A percentile compares a stretch with the other conserved stretches of the same genome.
Evolutionary conservation across 2,329 filamentous ascomycete species (phyloP).

Genomic region (Aspergillus latus): DNA sequence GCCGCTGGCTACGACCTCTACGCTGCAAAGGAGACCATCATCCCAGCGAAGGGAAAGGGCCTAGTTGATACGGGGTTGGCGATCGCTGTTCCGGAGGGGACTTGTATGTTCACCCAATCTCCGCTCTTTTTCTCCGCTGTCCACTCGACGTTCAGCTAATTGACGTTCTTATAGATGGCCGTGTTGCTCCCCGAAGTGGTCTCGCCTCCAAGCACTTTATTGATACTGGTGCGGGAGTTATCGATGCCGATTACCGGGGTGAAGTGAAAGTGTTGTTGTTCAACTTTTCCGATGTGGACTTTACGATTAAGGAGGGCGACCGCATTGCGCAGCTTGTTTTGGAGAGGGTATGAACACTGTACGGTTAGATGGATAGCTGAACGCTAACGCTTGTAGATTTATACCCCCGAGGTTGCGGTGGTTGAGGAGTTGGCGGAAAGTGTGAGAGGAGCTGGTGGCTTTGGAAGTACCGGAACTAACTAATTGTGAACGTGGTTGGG

Average conservation of each 20-base stretch:
- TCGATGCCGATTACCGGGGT: constrained; percentile 95
- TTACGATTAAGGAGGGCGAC: constrained; percentile 78
- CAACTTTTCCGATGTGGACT: constrained; percentile 83
- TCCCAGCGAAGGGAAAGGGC: constrained; percentile 80
- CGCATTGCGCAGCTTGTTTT: constrained; percentile 90
- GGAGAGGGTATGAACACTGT: constrained; percentile 62
- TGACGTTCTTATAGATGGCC: constrained; percentile 63
- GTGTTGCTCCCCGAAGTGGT: constrained; percentile 86
- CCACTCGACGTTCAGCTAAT: not conserved
- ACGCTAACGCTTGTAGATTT: constrained; percentile 58
- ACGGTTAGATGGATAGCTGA: not conserved
- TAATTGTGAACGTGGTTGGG: not conserved
- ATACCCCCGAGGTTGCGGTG: constrained; percentile 87
- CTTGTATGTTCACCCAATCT: constrained; percentile 60
- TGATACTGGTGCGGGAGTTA: constrained; percentile 92
- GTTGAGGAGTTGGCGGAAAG: constrained; percentile 87
- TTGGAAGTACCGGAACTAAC: constrained; percentile 75
- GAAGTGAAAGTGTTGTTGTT: constrained; percentile 93
- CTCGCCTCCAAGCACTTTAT: constrained; percentile 94
- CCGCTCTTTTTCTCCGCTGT: not conserved
- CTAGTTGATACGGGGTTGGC: constrained; percentile 88
- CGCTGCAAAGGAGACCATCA: constrained; percentile 67
- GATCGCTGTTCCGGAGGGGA: constrained; percentile 86
- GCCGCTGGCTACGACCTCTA: constrained; percentile 96
- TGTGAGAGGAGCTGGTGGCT: constrained; percentile 84